Evolutionary conservation across 352 stramenopile species (phyloP).

Genomic region (Globisporangium cystogenes): DNA sequence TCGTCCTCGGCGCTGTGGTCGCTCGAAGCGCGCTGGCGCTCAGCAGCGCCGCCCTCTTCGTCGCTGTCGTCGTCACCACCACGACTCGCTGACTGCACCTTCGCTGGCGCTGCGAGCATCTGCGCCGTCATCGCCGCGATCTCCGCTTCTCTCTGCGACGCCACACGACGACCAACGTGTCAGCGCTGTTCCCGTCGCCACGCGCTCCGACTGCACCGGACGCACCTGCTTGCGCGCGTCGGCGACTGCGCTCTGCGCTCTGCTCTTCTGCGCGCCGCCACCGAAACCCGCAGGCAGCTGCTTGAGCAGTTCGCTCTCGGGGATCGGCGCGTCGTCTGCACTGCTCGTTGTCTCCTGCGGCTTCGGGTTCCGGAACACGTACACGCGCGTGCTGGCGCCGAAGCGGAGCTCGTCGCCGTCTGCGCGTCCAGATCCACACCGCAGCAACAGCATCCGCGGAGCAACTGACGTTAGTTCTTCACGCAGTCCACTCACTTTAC

Average conservation of each 20-base stretch:
- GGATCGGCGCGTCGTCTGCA: slow-evolving; percentile 5
- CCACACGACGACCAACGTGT: not conserved
- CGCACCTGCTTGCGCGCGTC: slow-evolving; percentile 35
- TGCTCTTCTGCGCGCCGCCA: not conserved
- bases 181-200: not conserved
- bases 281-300: slow-evolving; percentile 54
- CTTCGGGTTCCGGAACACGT: slow-evolving; percentile 32
- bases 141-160: slow-evolving; percentile 42
- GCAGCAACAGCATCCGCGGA: not conserved
- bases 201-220: not conserved
- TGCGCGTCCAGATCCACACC: slow-evolving; percentile 2
- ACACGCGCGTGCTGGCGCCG: slow-evolving; percentile 55
- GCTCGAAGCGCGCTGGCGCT: not conserved
- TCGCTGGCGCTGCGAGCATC: slow-evolving; percentile 51
- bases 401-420: slow-evolving; percentile 52
- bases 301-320: slow-evolving; percentile 13
- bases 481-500: too few species aligned
- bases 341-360: slow-evolving; percentile 2
- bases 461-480: not conserved
- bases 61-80: too few species aligned
- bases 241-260: slow-evolving; percentile 9
- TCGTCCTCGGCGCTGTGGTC: not conserved
- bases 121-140: slow-evolving; percentile 67
- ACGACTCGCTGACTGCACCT: not conserved
- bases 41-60: not conserved